phyloP scores from a whole-genome alignment of 805 yeast species.

The Schwanniomyces vanrijiae region DNA sequence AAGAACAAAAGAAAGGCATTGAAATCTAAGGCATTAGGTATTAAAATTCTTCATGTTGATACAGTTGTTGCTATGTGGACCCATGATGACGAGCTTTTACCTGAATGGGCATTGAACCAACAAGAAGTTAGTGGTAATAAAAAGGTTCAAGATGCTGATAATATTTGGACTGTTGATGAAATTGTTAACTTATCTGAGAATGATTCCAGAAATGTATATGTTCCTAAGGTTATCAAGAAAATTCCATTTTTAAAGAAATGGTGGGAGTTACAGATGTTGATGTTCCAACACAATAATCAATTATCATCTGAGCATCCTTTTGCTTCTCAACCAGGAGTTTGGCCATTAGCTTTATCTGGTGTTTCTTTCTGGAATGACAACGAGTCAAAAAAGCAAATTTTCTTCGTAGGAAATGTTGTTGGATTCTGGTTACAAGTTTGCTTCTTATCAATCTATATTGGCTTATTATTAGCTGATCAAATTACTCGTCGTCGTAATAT shows the following conservation, averaged over 20 bases:
- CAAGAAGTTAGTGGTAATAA: conserved; percentile 96
- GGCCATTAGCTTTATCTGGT: conserved; percentile 91
- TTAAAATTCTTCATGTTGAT: conserved; percentile 77
- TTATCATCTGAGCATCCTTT: conserved; percentile 89
- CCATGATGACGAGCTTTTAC: conserved; percentile 76
- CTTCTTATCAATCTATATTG: conserved; percentile 61
- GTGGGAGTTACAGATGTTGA: conserved; percentile 80
- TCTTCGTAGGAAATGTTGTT: conserved; percentile 82
- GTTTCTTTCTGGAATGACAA: conserved; percentile 94
- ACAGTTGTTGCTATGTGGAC: conserved; percentile 95
- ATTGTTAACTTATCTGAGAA: conserved; percentile 54
- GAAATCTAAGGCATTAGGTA: conserved; percentile 67
- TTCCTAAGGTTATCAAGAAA: conserved; percentile 60
- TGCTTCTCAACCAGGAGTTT: conserved; percentile 85
- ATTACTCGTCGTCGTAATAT: conserved; percentile 72
- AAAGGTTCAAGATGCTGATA: conserved; percentile 63
- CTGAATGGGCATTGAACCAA: conserved; percentile 93
- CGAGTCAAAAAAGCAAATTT: conserved; percentile 69
- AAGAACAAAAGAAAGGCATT: conserved; percentile 49
- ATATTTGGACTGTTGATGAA: conserved; percentile 74
- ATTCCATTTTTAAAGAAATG: conserved; percentile 83
- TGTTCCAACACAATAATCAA: conserved; percentile 92
- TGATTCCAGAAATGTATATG: conserved; percentile 62
- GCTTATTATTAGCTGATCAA: conserved; percentile 71
- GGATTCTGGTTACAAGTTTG: conserved; percentile 88